Base-by-base conservation (phyloP, 2,329 filamentous ascomycete species). In the Cytospora chrysosperma region DNA sequence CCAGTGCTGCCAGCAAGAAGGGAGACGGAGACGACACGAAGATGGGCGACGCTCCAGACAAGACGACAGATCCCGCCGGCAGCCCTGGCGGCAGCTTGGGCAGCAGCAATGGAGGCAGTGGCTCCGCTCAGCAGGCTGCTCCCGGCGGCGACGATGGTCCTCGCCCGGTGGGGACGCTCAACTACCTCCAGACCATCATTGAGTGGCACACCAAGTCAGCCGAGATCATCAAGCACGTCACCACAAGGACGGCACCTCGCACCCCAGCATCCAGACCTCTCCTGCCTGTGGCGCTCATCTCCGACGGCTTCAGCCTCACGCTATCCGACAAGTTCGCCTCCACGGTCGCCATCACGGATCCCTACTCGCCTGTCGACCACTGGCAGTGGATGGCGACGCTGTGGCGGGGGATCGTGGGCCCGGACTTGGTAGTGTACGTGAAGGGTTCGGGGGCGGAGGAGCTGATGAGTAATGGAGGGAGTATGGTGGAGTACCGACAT, bases 351-450 rank as follows among this genome's bases (percentile, higher is more conserved):
- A 92, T 96, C 68, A 79, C 82, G 21, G 93, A 96, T 72, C 81
- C 83, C 8, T 97, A 96, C 74, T 85, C 87, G 19, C 88, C 91
- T 0, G 83, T 90, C n/a, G 93, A 96, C 70, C 94, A 98, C 77
- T 98, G 94, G 93, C 91, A 96, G 75, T 98, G 94, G 94, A 92
- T 95, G 81, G 94, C 94, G 40, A 94, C 91, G 51, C 84, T 97
- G 26, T 98, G 94, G 94, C 88, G 93, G 12, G 92, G 92, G 12
- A 90, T 91, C 60, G 83, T 93, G 1, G 92, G 90, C 0, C 87
- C 94, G 0, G 94, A 98, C 74, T 78, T 94, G 53, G 90, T 90
- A 1, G 81, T 95, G 30, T 92, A 90, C 71, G 83, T 90, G 21
- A 82, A 70, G 69, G 73, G 43, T 69, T 70, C 53, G 40, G 70